phyloP scores from a whole-genome alignment of 805 yeast genomes.

The Myxozyma melibiosi region DNA sequence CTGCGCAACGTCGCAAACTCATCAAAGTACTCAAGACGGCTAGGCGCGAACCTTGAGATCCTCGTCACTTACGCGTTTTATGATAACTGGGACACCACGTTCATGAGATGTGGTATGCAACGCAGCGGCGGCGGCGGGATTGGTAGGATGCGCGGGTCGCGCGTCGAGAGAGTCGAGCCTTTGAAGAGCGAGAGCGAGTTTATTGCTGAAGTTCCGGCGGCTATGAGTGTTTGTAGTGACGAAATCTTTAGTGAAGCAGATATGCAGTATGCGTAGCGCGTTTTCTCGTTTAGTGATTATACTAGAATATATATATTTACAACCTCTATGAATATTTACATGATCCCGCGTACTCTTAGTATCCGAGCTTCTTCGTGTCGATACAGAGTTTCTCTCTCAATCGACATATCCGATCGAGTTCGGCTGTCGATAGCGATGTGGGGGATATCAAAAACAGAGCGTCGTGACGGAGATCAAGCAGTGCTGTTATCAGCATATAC shows the following conservation, averaged over 20 bases:
- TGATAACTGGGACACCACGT: slow-evolving; percentile 27
- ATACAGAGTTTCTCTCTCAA: slow-evolving; percentile 6
- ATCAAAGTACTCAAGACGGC: not conserved
- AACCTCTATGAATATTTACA: too few species aligned
- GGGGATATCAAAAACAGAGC: slow-evolving; percentile 8
- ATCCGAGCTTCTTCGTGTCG: slow-evolving; percentile 3
- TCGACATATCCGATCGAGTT: not conserved
- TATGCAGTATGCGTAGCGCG: not conserved
- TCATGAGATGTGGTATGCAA: slow-evolving; percentile 20
- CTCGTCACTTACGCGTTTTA: slow-evolving; percentile 7
- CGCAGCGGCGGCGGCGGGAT: not conserved
- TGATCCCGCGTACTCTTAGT: not conserved
- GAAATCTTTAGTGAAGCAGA: not conserved
- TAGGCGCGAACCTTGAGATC: slow-evolving; percentile 8
- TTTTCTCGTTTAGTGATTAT: not conserved
- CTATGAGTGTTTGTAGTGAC: not conserved
- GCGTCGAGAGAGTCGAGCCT: too few species aligned
- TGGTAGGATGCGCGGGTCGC: not conserved
- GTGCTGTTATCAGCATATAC: slow-evolving; percentile 14
- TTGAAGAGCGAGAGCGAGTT: not conserved
- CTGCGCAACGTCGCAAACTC: slow-evolving; percentile 4
- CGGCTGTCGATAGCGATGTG: not conserved
- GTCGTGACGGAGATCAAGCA: slow-evolving; percentile 9
- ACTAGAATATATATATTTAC: not conserved
- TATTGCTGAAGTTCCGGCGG: not conserved